phyloP scores from a whole-genome alignment of 225 moss, liverwort and hornwort species.

The Neckera pumila region DNA sequence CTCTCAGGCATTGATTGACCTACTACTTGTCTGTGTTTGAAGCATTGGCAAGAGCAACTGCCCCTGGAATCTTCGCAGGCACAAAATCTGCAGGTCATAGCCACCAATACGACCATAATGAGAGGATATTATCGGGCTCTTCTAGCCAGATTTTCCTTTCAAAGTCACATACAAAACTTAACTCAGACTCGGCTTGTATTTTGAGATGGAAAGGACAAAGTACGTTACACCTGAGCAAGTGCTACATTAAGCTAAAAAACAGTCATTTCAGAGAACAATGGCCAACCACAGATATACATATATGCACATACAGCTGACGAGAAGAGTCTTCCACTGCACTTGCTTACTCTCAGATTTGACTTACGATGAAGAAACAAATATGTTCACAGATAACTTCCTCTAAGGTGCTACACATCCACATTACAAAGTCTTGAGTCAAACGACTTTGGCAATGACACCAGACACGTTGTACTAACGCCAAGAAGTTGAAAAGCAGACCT shows the following conservation, averaged over 20 bases:
- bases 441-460: neutral
- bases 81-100: constrained; percentile 35
- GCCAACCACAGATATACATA: neutral
- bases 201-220: neutral
- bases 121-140: neutral
- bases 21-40: constrained; percentile 9
- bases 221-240: neutral
- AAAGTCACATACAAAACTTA: neutral
- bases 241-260: neutral
- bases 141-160: neutral
- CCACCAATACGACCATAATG: neutral
- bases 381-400: neutral
- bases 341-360: neutral
- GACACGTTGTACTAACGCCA: neutral
- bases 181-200: neutral
- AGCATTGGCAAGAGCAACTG: constrained; percentile 27
- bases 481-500: constrained; percentile 14
- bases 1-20: neutral
- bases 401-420: neutral
- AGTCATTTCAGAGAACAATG: neutral
- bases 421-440: neutral
- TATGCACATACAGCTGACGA: neutral
- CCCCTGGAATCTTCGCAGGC: constrained; percentile 25
- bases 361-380: neutral
- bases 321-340: neutral